Conservation (phyloP, 257 asterid genomes). For the Ajuga chamaepitys region DNA sequence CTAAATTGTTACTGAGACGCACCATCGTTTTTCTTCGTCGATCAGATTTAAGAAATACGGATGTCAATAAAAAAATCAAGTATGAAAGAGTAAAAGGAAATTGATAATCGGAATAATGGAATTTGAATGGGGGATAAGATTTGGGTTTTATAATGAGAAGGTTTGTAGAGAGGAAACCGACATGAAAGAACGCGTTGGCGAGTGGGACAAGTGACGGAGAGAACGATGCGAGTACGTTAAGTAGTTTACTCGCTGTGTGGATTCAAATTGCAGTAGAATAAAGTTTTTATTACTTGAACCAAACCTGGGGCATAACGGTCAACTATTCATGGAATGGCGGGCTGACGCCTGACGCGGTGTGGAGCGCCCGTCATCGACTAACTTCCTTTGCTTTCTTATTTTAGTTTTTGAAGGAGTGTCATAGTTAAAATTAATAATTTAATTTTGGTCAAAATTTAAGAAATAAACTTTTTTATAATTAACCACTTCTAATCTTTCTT, state of each 20-base stretch:
- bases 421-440: no score
- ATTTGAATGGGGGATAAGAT: background rate
- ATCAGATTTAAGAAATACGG: no score
- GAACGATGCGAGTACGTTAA: background rate
- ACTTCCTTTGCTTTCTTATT: no score
- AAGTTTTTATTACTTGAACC: background rate
- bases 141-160: conserved; percentile 5
- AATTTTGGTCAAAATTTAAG: no score
- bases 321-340: background rate
- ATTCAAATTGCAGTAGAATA: background rate
- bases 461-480: no score
- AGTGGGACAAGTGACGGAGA: conserved; percentile 9
- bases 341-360: no score
- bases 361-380: no score
- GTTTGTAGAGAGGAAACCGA: background rate
- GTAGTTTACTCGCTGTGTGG: background rate
- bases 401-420: no score
- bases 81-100: background rate
- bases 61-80: background rate
- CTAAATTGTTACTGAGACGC: conserved; percentile 65
- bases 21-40: conserved; percentile 48
- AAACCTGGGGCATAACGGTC: conserved; percentile 1
- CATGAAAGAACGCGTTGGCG: conserved; percentile 24
- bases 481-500: no score
- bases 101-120: background rate